Evolutionary conservation across 2,329 filamentous ascomycete species (phyloP).

Genomic region (Fusarium nelsonii): DNA sequence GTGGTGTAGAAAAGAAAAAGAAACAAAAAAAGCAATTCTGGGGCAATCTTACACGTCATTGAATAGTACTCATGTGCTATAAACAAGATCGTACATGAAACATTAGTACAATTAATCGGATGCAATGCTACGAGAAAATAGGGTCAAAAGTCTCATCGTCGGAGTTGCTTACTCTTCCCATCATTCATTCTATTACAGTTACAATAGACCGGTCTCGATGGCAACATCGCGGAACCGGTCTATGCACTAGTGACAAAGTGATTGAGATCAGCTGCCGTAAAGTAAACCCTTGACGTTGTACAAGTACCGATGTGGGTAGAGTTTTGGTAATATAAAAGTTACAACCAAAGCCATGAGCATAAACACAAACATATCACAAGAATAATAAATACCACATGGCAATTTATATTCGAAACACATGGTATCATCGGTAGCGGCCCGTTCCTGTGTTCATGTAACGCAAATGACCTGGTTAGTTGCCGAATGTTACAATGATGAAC

Average conservation of each 20-base stretch:
- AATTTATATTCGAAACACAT: constrained; percentile 11
- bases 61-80: neutral
- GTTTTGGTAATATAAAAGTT: neutral
- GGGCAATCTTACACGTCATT: neutral
- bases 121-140: neutral
- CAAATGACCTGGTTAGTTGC: neutral
- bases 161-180: neutral
- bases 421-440: constrained; percentile 25
- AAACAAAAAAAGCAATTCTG: constrained; percentile 1
- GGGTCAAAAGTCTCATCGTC: neutral
- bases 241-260: constrained; percentile 4
- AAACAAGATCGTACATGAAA: constrained; percentile 3
- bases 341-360: neutral
- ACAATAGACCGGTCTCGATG: constrained; percentile 1
- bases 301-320: neutral
- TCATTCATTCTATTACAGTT: neutral
- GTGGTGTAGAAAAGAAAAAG: neutral
- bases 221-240: constrained; percentile 5
- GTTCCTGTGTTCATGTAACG: constrained; percentile 28
- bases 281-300: neutral
- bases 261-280: constrained; percentile 30
- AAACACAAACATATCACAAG: constrained; percentile 11
- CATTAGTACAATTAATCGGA: neutral
- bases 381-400: constrained; percentile 7
- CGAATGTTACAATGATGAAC: neutral